Evolutionary conservation across 202 grass and related monocot genomes (phyloP), one percentile per base, ranked within the genome.

Genomic region (Digitaria exilis): DNA sequence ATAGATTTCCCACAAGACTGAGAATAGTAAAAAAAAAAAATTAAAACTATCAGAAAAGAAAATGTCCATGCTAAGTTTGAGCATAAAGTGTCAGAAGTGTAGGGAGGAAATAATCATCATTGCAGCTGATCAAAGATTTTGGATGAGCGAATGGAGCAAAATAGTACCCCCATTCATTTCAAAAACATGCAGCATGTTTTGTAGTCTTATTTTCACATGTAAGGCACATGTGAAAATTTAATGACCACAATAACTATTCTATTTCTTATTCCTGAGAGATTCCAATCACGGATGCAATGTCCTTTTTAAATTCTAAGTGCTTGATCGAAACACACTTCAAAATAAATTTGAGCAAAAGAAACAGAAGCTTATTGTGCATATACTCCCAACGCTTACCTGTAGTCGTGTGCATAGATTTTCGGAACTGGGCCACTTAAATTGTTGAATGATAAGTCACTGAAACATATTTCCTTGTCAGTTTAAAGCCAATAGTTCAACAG

Each of bases 361-460:
- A 54, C 1, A 4, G 31, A n/a, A 68, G 64, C 16, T 65, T 79
- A 48, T 26, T 11, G 30, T 55, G 55, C 61, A 76, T 74, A 86
- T 13, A 32, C 14, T 48, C 63, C 35, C 52, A 65, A 28, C 22
- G 42, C 56, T 85, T 74, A 92, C 96, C 93, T 93, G 50, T 99
- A 99, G 70, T 99, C 96, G 65, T 94, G 89, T 77, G 96, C 93
- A 80, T 76, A 89, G 42, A 99, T 96, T 81, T 96, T 96, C 80
- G 96, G 91, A 87, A 95, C 88, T 58, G 87, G 78, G 2, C 93
- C 87, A 8, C 85, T 96, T 46, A 98, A 85, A 75, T 96, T 99
- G 69, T 99, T 99, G 78, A 83, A 99, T 81, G 93, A 96, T 79
- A 96, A 85, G 52, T 99, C 96, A 60, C 96, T 99, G 93, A 73